Evolutionary conservation across 768 basidiomycete genomes (phyloP).

Genomic region (Bullera alba): DNA sequence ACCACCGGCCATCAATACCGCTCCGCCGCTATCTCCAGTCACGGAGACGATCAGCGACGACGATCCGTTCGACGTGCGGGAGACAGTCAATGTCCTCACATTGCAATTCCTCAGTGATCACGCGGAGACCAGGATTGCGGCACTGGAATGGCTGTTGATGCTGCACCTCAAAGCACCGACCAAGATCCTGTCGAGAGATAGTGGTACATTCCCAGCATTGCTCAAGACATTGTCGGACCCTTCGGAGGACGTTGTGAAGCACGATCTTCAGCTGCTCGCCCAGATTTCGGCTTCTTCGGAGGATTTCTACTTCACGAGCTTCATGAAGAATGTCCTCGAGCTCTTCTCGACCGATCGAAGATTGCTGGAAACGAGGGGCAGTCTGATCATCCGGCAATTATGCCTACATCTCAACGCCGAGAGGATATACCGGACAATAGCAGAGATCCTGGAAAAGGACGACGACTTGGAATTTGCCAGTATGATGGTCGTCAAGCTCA

Average conservation of each 20-base stretch:
- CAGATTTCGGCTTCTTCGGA: constrained; percentile 95
- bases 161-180: constrained; percentile 94
- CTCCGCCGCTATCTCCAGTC: constrained; percentile 12
- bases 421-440: constrained; percentile 87
- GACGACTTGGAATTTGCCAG: constrained; percentile 98
- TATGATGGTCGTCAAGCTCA: constrained; percentile 94
- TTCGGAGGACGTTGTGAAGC: constrained; percentile 96
- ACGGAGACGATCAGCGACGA: constrained; percentile 48
- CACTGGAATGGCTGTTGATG: constrained; percentile 97
- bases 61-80: constrained; percentile 83
- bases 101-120: constrained; percentile 92
- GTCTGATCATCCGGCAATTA: constrained; percentile 88
- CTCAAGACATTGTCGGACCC: constrained; percentile 93
- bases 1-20: background rate
- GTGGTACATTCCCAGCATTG: constrained; percentile 90
- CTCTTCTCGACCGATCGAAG: constrained; percentile 90
- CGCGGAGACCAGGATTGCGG: constrained; percentile 91
- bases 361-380: constrained; percentile 82
- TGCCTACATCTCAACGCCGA: constrained; percentile 92
- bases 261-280: constrained; percentile 88
- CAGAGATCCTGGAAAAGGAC: constrained; percentile 95
- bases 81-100: constrained; percentile 85
- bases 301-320: constrained; percentile 87
- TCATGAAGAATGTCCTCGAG: constrained; percentile 90
- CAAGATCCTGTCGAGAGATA: constrained; percentile 95